These are phyloP conservation scores for Epipyxis sp. DNA, from an alignment of 108 stramenopile species.

Conservation along the genomic window DNA sequence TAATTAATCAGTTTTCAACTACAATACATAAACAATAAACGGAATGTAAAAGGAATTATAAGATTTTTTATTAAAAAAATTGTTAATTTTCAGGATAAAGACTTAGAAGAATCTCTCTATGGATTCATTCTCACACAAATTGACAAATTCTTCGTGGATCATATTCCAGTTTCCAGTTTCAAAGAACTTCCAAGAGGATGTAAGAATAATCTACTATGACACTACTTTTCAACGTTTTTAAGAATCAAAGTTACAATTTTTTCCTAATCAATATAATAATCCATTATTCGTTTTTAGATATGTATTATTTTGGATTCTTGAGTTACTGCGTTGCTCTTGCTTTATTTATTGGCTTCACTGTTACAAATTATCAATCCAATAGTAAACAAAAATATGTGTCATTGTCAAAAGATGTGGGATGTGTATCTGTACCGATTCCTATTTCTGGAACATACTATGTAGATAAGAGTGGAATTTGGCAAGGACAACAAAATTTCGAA, in stretches of 20 bases:
- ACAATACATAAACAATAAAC: too few species aligned
- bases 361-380: not conserved
- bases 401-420: not conserved
- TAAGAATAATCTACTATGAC: too few species aligned
- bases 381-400: not conserved
- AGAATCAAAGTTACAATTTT: too few species aligned
- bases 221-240: too few species aligned
- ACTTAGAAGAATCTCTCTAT: not conserved
- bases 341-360: not conserved
- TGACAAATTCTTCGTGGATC: not conserved
- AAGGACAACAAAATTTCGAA: not conserved
- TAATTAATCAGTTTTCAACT: too few species aligned
- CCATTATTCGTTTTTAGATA: not conserved
- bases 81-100: not conserved
- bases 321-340: not conserved
- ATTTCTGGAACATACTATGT: not conserved
- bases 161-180: not conserved
- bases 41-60: too few species aligned
- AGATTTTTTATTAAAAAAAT: too few species aligned
- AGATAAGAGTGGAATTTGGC: conserved; percentile 11
- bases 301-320: not conserved
- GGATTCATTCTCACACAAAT: not conserved
- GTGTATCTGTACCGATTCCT: not conserved
- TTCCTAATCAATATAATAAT: not conserved
- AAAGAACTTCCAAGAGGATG: not conserved